These are phyloP conservation scores for Colletotrichum gigasporum DNA, from an alignment of 2,329 filamentous ascomycete species.

Conservation along the genomic window DNA sequence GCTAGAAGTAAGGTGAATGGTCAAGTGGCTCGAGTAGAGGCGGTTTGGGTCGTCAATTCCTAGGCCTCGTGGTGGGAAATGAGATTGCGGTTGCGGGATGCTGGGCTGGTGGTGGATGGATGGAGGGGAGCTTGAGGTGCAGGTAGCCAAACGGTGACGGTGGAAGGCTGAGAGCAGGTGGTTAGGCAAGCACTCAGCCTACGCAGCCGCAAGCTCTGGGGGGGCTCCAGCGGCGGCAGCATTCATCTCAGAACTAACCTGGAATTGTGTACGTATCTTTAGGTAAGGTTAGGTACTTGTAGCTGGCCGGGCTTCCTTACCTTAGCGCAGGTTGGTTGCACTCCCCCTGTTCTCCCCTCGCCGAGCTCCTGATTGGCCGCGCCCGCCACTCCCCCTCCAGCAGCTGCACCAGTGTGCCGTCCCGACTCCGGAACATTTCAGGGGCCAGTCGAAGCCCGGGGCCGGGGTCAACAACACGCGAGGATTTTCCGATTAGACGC, in stretches of 20 bases:
- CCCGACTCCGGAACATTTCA: conserved; percentile 27
- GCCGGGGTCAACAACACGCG: conserved; percentile 20
- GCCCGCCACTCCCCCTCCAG: not conserved
- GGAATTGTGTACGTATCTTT: no score
- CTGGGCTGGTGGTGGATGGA: conserved; percentile 2
- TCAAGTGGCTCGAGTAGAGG: not conserved
- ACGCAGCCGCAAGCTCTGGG: conserved; percentile 41
- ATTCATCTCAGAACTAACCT: not conserved
- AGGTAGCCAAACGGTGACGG: conserved; percentile 30
- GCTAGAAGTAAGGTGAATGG: not conserved
- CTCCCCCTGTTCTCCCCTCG: not conserved
- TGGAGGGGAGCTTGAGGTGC: conserved; percentile 30
- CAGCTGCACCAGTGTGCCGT: no score
- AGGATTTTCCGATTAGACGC: conserved; percentile 33
- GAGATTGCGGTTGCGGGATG: conserved; percentile 1
- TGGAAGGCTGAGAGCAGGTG: conserved; percentile 24
- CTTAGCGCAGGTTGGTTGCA: conserved; percentile 7
- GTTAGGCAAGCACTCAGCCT: conserved; percentile 50
- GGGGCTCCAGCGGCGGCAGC: not conserved
- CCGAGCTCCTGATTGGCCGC: conserved; percentile 20
- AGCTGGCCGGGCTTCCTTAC: not conserved
- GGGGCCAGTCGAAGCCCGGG: conserved; percentile 4
- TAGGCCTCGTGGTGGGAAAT: conserved; percentile 7
- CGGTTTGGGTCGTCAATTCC: conserved; percentile 4
- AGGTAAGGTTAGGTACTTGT: no score